Conservation (phyloP, 2,329 filamentous ascomycete genomes). For the Colletotrichum higginsianum region DNA sequence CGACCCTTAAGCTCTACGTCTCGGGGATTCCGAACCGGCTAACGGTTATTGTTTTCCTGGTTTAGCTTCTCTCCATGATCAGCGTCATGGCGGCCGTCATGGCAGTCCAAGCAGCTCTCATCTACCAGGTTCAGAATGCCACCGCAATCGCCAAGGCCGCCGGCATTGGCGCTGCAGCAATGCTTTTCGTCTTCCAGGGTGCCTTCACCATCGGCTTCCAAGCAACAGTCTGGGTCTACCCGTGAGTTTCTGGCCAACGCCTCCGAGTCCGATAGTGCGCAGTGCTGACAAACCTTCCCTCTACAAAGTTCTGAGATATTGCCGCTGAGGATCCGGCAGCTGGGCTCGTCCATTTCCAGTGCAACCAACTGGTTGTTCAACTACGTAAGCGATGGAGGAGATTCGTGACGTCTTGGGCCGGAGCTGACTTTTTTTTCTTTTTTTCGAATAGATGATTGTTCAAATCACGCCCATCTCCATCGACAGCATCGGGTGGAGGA, state of each 20-base stretch:
- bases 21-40: not conserved
- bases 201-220: conserved; percentile 58
- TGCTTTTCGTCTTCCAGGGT: conserved; percentile 59
- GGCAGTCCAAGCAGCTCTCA: conserved; percentile 57
- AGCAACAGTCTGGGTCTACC: conserved; percentile 54
- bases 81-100: conserved; percentile 58
- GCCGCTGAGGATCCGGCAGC: conserved; percentile 50
- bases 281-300: fast-evolving
- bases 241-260: conserved; percentile 39
- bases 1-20: not conserved
- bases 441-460: conserved; percentile 32
- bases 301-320: conserved; percentile 50
- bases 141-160: conserved; percentile 51
- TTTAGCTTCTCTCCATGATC: conserved; percentile 56
- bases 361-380: conserved; percentile 54
- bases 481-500: conserved; percentile 40
- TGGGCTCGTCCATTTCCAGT: conserved; percentile 52
- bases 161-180: conserved; percentile 57
- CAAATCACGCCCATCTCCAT: conserved; percentile 43
- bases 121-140: conserved; percentile 56
- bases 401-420: not conserved
- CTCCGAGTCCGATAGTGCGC: not conserved
- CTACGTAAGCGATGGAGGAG: conserved; percentile 46
- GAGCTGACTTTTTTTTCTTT: not conserved
- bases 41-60: not conserved